Base-by-base conservation (phyloP, 305 asterid genomes). In the Fraxinus floribunda region DNA sequence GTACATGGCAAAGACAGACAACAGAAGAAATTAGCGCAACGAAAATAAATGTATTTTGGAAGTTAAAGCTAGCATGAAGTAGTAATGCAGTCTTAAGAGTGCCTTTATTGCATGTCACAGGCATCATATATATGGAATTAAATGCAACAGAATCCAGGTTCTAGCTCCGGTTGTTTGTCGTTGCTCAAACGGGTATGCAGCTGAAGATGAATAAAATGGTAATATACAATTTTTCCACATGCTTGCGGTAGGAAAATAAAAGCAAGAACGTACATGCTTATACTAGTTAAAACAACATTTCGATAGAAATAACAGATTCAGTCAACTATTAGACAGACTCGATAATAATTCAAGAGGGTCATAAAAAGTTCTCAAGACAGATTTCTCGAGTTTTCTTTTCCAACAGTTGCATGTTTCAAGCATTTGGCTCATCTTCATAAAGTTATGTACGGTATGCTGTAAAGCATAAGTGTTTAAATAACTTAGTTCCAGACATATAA, bases 1-100 rank as follows among this genome's bases (percentile, higher is more conserved):
- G 16, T 81, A 35, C 86, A 81, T 60, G 38, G 55, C 77, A 80
- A 29, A 76, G 68, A 57, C 52, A 76, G 9, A 80, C 55, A 39
- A 81, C 62, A 75, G 24, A 75, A 5, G n/a, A 49, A 29, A 83
- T 35, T 15, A 75, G 64, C 0, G 10, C 78, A 80, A 13, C 44
- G 72, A 70, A 46, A 26, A 7, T 13, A n/a, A 26, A 49, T 16
- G 49, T 11, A 68, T 26, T 68, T 11, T 60, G 7, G 64, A 60
- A 34, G 41, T 15, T 24, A 29, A 30, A 52, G n/a, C 29, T 30
- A 36, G 22, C 15, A 62, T 18, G 71, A 32, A 32, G 20, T 20
- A 46, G 34, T 55, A 13, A 66, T 66, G 38, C 36, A 66, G 16
- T 66, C 32, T 66, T 6, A 66, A 66, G 36, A 16, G 74, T 68